Evolutionary conservation across 108 stramenopile species (phyloP), one percentile per base, ranked within the genome.

Genomic region (Fistulifera solaris): DNA sequence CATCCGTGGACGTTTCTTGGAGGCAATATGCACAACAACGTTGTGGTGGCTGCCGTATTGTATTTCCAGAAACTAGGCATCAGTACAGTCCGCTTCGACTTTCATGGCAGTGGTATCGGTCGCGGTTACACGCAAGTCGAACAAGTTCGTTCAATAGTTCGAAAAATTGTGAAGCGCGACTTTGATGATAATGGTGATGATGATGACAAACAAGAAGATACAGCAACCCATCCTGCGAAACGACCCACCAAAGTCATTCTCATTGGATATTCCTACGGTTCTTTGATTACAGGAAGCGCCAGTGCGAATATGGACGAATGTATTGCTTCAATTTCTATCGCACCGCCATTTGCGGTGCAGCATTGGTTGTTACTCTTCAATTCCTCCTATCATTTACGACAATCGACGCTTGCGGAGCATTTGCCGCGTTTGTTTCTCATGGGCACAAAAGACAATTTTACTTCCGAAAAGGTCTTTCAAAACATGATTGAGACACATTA

Each of bases 1-100:
- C 79, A 80, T 58, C 79, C 79, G 26, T 80, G 79, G 79, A 75
- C 75, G 1, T 65, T 66, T 11, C 50, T 80, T 6, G 79, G 79
- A 13, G 79, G 79, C 6, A 71, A 73, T 51, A 71, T 80, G 72
- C 54, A 80, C 44, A 76, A 80, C 58, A 76, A 73, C 51, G 72
- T 80, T 17, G 75, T 80, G 2, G 40, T 64, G 28, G 68, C 71
- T 12, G 56, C 68, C 39, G 65, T 49, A 21, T 51, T 69, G 38
- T 76, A 58, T 62, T 80, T 80, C 46, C 79, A 80, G 50, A 48
- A 59, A 21, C 47, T 75, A n/a, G 38, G 58, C 45, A 54, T 80
- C 6, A 76, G 75, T 21, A 80, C 79, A 1, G 16, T 66, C 15
- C 62, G 79, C 17, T 67, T 80, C 35, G 66, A 76, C 42, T 80